Evolutionary conservation across 169 alveolate genomes (phyloP), one percentile per base, ranked within the genome.

Genomic region (Eimeria brunetti): DNA sequence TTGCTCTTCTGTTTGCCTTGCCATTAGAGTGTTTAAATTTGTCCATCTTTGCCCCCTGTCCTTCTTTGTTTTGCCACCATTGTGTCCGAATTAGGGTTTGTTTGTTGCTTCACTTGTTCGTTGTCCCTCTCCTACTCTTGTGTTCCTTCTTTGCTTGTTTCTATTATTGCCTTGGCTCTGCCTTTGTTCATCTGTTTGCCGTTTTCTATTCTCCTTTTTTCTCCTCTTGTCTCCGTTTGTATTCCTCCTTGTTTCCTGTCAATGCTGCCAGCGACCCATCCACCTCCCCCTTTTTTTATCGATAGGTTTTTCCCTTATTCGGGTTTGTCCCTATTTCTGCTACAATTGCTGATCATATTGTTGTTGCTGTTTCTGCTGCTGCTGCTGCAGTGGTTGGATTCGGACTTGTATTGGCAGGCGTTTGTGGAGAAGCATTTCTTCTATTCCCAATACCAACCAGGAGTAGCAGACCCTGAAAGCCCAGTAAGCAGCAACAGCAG

Each of bases 371-470:
- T 56, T 22, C 73, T 46, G 76, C 75, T 85, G 51, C 41, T 51
- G 38, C 75, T 46, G 56, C 60, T 88, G 73, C 96, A 97, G 98
- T 98, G 99, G 99, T 92, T 98, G 64, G 99, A 98, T 75, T 94
- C 98, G 64, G 99, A 98, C 93, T 96, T 95, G 96, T 98, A 98
- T 89, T 98, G 99, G 99, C 99, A 97, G 89, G 98, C 99, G 60
- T 98, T 96, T 91, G 97, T 98, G 88, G 98, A 98, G 90, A 98
- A 98, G 69, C 97, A 81, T 71, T 67, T 67, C 76, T 96, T 83
- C 90, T 92, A 95, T 71, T 88, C 95, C 2, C 95, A 76, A 33
- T 88, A 71, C 83, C 91, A 88, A 67, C 88, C 92, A 56, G 81
- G 73, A 12, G 73, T 80, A 27, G 96, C 53, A 38, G 95, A 92